A percentile compares a stretch with the other conserved stretches of the same genome.
These are phyloP conservation scores for Rubus idaeus DNA, from an alignment of 306 rosid genomes.

Conservation along the genomic window DNA sequence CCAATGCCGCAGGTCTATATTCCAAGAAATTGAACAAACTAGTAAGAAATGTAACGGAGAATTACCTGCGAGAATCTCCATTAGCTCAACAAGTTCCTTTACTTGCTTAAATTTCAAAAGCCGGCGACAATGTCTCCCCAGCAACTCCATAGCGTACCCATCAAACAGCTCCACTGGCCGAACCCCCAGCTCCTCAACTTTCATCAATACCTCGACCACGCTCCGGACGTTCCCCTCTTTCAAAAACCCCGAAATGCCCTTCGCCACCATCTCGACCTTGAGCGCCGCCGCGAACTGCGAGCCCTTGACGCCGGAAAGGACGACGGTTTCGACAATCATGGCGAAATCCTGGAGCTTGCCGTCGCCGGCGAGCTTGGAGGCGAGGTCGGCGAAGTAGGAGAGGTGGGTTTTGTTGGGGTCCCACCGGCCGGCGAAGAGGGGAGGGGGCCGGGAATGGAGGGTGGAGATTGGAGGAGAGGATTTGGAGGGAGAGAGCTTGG, in stretches of 20 bases:
- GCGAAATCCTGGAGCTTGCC: conserved; percentile 51
- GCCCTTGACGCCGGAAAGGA: conserved; percentile 43
- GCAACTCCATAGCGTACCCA: conserved; percentile 40
- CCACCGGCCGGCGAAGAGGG: conserved; percentile 29
- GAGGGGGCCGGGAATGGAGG: conserved; percentile 40
- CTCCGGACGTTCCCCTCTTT: conserved; percentile 42
- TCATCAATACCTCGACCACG: conserved; percentile 43
- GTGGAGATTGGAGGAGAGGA: conserved; percentile 27
- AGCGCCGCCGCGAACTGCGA: conserved; percentile 41
- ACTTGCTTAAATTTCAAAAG: conserved; percentile 44
- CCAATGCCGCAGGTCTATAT: background rate
- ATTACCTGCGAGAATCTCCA: conserved; percentile 84
- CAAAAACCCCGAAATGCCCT: conserved; percentile 44
- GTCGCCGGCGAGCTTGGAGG: conserved; percentile 55
- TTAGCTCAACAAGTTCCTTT: conserved; percentile 64
- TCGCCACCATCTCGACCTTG: conserved; percentile 44
- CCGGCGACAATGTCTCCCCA: conserved; percentile 47
- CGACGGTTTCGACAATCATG: conserved; percentile 39
- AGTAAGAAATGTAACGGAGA: background rate
- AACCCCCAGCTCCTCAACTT: conserved; percentile 41
- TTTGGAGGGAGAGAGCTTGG: conserved; percentile 37
- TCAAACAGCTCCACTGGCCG: conserved; percentile 47
- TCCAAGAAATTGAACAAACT: background rate
- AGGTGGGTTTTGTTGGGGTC: conserved; percentile 41
- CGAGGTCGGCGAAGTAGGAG: conserved; percentile 40